These are phyloP conservation scores for Myxozyma udenii DNA, from an alignment of 805 yeast species.

Conservation along the genomic window DNA sequence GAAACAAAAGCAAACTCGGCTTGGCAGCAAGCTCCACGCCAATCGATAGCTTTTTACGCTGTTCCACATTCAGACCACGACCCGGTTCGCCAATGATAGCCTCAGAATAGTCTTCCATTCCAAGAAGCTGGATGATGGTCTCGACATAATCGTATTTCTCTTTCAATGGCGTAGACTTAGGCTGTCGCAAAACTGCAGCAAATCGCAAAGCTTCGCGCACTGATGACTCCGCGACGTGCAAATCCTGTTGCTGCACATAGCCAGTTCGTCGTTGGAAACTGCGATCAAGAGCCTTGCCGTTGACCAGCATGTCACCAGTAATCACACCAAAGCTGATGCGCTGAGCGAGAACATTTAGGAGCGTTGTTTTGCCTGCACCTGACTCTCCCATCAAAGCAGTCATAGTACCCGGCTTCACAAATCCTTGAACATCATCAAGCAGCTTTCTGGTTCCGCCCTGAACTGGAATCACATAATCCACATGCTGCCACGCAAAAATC, in stretches of 20 bases:
- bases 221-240: constrained; percentile 64
- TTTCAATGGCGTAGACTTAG: constrained; percentile 48
- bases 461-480: constrained; percentile 64
- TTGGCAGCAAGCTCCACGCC: constrained; percentile 72
- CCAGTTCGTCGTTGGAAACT: constrained; percentile 76
- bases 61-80: constrained; percentile 66
- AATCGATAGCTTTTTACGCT: constrained; percentile 62
- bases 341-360: constrained; percentile 67
- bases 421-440: constrained; percentile 66
- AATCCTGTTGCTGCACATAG: constrained; percentile 76
- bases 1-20: constrained; percentile 55
- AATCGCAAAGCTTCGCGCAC: constrained; percentile 74
- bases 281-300: constrained; percentile 59
- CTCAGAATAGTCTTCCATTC: constrained; percentile 67
- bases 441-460: constrained; percentile 58
- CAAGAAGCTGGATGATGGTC: constrained; percentile 59
- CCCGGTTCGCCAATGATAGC: constrained; percentile 78
- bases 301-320: constrained; percentile 68
- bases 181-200: constrained; percentile 70
- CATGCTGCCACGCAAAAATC: constrained; percentile 73
- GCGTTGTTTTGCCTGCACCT: constrained; percentile 76
- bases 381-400: constrained; percentile 74
- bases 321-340: constrained; percentile 69
- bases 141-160: constrained; percentile 70
- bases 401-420: constrained; percentile 78